Evolutionary conservation across 176 grass and related monocot genomes (phyloP), one percentile per base, ranked within the genome.

Genomic region (Oryza officinalis): DNA sequence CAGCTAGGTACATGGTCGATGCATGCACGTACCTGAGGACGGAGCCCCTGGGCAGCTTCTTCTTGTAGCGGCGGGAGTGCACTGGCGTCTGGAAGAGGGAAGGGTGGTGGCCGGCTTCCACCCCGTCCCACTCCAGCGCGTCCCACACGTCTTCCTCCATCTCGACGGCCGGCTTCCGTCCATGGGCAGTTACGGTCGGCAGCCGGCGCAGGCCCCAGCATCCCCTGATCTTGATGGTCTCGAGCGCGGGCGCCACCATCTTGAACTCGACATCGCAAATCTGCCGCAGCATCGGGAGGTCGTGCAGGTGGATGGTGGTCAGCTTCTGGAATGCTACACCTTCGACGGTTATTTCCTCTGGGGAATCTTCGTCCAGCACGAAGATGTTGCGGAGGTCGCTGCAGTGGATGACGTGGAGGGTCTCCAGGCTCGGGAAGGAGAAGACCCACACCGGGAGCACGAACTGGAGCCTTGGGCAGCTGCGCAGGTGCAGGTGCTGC

Each of bases 341-440:
- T 0, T 10, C 0, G 2, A 0, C 0, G 2, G 25, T 43, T 65
- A 43, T 8, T 13, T 45, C 2, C 5, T 0, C 0, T 4, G 6
- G 1, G 31, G 5, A 1, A 2, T 0, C 0, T 7, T 0, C 0
- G 15, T 61, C 33, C 18, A 10, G 7, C 17, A 15, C 49, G 9
- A 85, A 77, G 11, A 78, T 20, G 8, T 71, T 52, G 18, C 1
- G 32, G 8, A 78, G 83, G 66, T 4, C 5, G 0, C 66, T 22
- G 37, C 83, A 71, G 18, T 85, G 74, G 33, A 85, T 63, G 66
- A 85, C 61, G 27, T 85, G 83, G 37, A 85, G 75, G 66, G 66
- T 85, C 27, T 47, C 1, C 20, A 85, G 8, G 6, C 2, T 22
- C 0, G 27, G 37, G 25, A 85, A 18, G 18, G 12, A 71, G 17